Evolutionary conservation across 768 basidiomycete genomes (phyloP).

Genomic region (Mycena chlorophos): DNA sequence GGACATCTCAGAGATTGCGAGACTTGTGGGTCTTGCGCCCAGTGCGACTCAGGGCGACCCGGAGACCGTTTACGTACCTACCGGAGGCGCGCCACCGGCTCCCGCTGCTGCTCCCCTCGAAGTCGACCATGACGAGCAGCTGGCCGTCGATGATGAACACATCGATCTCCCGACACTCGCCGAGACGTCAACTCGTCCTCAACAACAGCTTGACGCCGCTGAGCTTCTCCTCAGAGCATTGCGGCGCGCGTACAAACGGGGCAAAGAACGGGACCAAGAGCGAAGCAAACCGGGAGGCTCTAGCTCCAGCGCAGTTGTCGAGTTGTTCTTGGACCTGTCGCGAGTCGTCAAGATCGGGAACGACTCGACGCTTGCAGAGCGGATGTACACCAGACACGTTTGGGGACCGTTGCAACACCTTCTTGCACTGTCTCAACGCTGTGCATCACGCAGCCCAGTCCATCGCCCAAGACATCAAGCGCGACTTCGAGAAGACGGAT

Average conservation of each 20-base stretch:
- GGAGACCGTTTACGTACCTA: background rate
- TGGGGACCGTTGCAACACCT: background rate
- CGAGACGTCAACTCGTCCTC: background rate
- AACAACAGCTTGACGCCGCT: background rate
- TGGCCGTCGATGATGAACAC: background rate
- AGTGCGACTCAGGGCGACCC: background rate
- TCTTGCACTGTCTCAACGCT: background rate
- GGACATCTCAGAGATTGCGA: background rate
- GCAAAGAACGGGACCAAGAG: background rate
- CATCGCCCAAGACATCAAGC: background rate
- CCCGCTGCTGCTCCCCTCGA: background rate
- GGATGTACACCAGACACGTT: background rate
- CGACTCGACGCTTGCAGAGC: background rate
- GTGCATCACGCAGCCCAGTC: background rate
- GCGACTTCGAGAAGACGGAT: background rate
- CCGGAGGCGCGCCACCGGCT: too few relatives aligned
- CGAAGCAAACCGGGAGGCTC: too few relatives aligned
- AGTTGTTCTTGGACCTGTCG: background rate
- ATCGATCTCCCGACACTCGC: background rate
- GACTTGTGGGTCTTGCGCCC: background rate
- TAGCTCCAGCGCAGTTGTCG: background rate
- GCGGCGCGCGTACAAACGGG: background rate
- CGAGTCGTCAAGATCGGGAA: background rate
- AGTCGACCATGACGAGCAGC: background rate
- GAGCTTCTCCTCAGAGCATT: background rate